Evolutionary conservation across 768 basidiomycete genomes (phyloP).

Genomic region (Cubamyces lactineus): DNA sequence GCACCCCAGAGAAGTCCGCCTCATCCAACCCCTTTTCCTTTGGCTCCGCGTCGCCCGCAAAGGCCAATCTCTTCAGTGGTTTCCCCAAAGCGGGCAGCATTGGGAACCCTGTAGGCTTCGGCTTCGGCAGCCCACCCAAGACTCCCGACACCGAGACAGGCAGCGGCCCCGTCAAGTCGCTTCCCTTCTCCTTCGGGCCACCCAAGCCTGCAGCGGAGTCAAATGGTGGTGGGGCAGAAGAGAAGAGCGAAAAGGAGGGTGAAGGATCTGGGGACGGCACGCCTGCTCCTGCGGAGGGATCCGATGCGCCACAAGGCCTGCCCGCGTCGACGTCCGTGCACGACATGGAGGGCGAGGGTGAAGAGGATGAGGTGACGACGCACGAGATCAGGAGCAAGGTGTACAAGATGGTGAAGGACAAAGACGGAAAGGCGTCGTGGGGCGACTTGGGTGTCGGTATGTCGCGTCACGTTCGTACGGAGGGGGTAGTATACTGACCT

Average conservation of each 20-base stretch:
- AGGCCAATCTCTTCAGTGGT: slow-evolving; percentile 29
- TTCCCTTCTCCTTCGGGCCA: slow-evolving; percentile 23
- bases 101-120: slow-evolving; percentile 68
- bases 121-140: slow-evolving; percentile 49
- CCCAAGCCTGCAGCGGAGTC: slow-evolving; percentile 10
- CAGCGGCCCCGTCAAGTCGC: slow-evolving; percentile 16
- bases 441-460: slow-evolving; percentile 68
- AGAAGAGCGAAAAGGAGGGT: slow-evolving; percentile 20
- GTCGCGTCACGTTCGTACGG: slow-evolving; percentile 29
- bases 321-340: slow-evolving; percentile 37
- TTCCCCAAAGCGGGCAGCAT: slow-evolving; percentile 47
- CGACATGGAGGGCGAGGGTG: slow-evolving; percentile 77
- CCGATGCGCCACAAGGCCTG: slow-evolving; percentile 25
- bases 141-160: slow-evolving; percentile 29
- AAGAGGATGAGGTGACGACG: slow-evolving; percentile 75
- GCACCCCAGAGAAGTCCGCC: slow-evolving; percentile 23
- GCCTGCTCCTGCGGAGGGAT: slow-evolving; percentile 23
- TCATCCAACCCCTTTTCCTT: slow-evolving; percentile 12
- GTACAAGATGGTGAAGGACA: slow-evolving; percentile 57
- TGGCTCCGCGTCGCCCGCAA: slow-evolving; percentile 21
- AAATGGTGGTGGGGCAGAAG: slow-evolving; percentile 16
- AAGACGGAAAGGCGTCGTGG: slow-evolving; percentile 56
- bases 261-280: slow-evolving; percentile 33
- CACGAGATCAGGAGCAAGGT: slow-evolving; percentile 64
- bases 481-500: neutral